phyloP scores from a whole-genome alignment of 257 asterid species.

The Solanum phureja region DNA sequence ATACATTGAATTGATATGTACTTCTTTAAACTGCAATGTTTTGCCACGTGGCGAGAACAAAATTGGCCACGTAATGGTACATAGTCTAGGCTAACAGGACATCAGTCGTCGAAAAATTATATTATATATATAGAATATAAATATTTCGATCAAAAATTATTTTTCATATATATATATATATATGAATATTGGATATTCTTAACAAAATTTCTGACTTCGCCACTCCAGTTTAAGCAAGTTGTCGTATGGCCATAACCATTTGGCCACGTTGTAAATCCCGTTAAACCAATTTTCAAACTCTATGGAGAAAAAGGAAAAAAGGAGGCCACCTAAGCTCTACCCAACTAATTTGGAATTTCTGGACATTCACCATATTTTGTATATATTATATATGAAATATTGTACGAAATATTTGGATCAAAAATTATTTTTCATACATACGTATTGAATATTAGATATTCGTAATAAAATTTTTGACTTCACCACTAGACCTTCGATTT shows the following conservation, averaged over 20 bases:
- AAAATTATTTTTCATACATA: too few species aligned
- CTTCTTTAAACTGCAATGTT: slow-evolving; percentile 1
- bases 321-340: slow-evolving; percentile 15
- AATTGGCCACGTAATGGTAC: slow-evolving; percentile 19
- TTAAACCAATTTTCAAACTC: slow-evolving; percentile 32
- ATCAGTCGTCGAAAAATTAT: too few species aligned
- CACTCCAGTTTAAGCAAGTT: slow-evolving; percentile 4
- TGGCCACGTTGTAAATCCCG: slow-evolving; percentile 50
- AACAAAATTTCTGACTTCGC: too few species aligned
- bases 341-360: slow-evolving; percentile 53
- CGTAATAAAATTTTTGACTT: fast-evolving
- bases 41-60: slow-evolving; percentile 19
- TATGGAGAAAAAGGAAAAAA: not conserved
- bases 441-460: too few species aligned
- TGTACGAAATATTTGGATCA: too few species aligned
- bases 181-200: too few species aligned
- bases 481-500: not conserved
- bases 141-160: too few species aligned
- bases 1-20: not conserved
- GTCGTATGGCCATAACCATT: slow-evolving; percentile 8
- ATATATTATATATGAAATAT: not conserved
- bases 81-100: too few species aligned
- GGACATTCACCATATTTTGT: not conserved
- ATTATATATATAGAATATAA: too few species aligned
- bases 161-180: too few species aligned